These are phyloP conservation scores for Starmerella geochares DNA, from an alignment of 805 yeast species.

Conservation along the genomic window DNA sequence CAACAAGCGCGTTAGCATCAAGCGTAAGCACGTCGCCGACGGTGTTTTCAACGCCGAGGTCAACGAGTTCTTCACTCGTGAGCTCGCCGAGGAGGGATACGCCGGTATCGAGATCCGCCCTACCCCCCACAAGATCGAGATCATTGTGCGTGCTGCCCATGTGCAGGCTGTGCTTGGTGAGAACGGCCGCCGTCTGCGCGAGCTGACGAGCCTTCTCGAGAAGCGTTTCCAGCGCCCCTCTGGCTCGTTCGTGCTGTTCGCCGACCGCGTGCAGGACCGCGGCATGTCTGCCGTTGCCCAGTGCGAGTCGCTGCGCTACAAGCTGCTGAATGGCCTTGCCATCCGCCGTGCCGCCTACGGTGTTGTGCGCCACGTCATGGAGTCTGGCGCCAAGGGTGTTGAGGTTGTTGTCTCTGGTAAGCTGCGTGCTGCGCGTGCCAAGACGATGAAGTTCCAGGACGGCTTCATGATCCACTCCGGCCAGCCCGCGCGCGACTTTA, in stretches of 20 bases:
- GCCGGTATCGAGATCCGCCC: slow-evolving; percentile 99
- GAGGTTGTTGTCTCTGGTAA: slow-evolving; percentile 99
- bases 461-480: slow-evolving; percentile 99
- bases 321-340: slow-evolving; percentile 96
- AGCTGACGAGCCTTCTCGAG: slow-evolving; percentile 92
- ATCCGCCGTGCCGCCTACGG: slow-evolving; percentile 99
- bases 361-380: slow-evolving; percentile 99
- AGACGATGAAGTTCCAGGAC: slow-evolving; percentile 98
- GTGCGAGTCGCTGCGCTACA: slow-evolving; percentile 98
- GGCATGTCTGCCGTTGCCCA: slow-evolving; percentile 99
- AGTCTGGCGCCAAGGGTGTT: slow-evolving; percentile 99
- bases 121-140: slow-evolving; percentile 96
- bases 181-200: slow-evolving; percentile 99
- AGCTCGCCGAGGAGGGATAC: slow-evolving; percentile 99
- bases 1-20: slow-evolving; percentile 63
- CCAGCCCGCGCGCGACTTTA: slow-evolving; percentile 98
- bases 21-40: slow-evolving; percentile 99
- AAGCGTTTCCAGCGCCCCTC: slow-evolving; percentile 97
- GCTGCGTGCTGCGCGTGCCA: slow-evolving; percentile 99
- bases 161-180: slow-evolving; percentile 98
- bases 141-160: slow-evolving; percentile 97
- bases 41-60: slow-evolving; percentile 99
- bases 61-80: slow-evolving; percentile 99
- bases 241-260: slow-evolving; percentile 87
- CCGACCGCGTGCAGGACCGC: slow-evolving; percentile 99